These are phyloP conservation scores for Amylocarpus encephaloides DNA, from an alignment of 2,329 filamentous ascomycete genomes.

Conservation along the genomic window DNA sequence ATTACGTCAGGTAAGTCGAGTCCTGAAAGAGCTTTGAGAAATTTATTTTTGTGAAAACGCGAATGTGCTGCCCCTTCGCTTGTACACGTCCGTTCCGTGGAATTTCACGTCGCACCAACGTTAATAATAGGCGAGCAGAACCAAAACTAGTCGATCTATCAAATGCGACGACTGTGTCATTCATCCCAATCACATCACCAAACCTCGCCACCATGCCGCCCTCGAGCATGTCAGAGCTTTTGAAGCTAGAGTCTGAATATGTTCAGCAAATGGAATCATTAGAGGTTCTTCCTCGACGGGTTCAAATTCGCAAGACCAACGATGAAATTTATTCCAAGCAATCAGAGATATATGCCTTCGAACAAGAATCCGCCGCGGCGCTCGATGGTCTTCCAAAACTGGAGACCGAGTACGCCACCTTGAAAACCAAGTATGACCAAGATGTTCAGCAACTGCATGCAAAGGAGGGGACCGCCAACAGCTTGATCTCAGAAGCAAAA, in stretches of 20 bases:
- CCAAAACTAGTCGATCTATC: too few relatives aligned
- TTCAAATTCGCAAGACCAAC: background rate
- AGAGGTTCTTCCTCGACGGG: conserved; percentile 1
- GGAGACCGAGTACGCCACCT: background rate
- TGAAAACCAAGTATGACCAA: background rate
- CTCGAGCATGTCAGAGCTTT: background rate
- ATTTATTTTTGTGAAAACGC: too few relatives aligned
- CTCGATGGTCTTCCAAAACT: background rate
- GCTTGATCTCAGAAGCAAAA: background rate
- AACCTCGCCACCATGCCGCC: background rate
- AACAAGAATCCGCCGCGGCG: background rate
- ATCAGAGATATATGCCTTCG: background rate
- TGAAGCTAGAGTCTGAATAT: background rate
- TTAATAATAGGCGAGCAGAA: too few relatives aligned
- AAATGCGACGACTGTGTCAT: too few relatives aligned
- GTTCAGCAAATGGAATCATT: conserved; percentile 2
- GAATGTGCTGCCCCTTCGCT: too few relatives aligned
- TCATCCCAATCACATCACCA: background rate
- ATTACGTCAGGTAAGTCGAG: too few relatives aligned
- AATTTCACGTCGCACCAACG: too few relatives aligned
- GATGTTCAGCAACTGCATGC: background rate
- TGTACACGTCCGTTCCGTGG: too few relatives aligned
- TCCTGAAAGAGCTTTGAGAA: too few relatives aligned
- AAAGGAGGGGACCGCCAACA: background rate
- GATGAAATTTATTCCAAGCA: background rate